Base-by-base conservation (phyloP, 2,329 filamentous ascomycete genomes). In the Penicillium rolfsii region DNA sequence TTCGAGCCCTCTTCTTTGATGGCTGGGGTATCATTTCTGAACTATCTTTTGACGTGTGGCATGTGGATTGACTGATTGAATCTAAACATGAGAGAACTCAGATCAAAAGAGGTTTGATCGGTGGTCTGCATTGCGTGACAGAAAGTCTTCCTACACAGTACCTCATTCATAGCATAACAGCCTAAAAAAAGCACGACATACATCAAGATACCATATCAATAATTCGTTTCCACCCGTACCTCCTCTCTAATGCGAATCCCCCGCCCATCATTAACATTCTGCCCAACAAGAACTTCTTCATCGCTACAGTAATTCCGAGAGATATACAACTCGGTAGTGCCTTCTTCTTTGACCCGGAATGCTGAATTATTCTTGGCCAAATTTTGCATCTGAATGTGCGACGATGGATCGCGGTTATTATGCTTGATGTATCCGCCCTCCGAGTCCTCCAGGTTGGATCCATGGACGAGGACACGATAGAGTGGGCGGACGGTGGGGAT, bases 401-500 rank as follows among this genome's bases (percentile, higher is more conserved):
- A 41, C 2, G 45, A 35, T 24, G 58, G 19, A 5, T 43, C 35
- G 2, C 53, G 30, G 6, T 59, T 58, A 2, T 36, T 22, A 14
- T 63, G 49, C n/a, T 58, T 55, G 38, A 53, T 24, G 46, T 58
- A 60, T 43, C 50, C 53, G 9, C 38, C 33, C 26, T 53, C 52
- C 2, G 61, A 58, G 43, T 45, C 57, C 12, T 58, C 54, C 7
- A 40, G 36, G 33, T 58, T 59, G 4, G 64, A 64, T 12, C 64
- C 60, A 19, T 65, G 61, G 11, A 64, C 58, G 19, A 67, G 59
- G 28, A 26, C 19, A 2, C 61, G 65, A 30, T 65, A 71, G 2
- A 74, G 62, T 4, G 70, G 71, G 22, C 68, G 68, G n/a, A 71
- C 59, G 6, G 66, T 65, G 22, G 71, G 70, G 14, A 73, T 69